These are phyloP conservation scores for Knoxdaviesia capensis DNA, from an alignment of 2,329 filamentous ascomycete genomes.

Conservation along the genomic window DNA sequence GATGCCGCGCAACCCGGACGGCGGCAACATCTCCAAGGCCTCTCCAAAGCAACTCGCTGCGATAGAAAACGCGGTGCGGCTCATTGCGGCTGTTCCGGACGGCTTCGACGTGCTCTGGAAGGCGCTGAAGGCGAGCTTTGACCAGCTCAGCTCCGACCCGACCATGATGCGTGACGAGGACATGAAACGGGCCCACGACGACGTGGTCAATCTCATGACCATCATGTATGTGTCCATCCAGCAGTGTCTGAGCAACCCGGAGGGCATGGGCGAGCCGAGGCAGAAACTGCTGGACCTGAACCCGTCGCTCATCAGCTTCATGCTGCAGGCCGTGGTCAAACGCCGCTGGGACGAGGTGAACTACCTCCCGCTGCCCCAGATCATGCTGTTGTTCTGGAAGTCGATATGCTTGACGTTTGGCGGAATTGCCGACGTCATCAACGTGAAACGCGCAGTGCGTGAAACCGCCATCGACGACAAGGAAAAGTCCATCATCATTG, in stretches of 20 bases:
- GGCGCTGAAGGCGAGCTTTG: conserved; percentile 26
- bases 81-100: conserved; percentile 16
- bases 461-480: conserved; percentile 38
- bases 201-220: conserved; percentile 41
- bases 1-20: conserved; percentile 15
- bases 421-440: conserved; percentile 50
- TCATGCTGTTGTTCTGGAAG: conserved; percentile 83
- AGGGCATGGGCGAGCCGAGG: conserved; percentile 24
- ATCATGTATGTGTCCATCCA: conserved; percentile 42
- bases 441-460: conserved; percentile 51
- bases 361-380: conserved; percentile 40
- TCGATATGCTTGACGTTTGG: conserved; percentile 72
- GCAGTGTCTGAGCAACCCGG: conserved; percentile 28
- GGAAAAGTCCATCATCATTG: conserved; percentile 64
- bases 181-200: conserved; percentile 31
- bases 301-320: conserved; percentile 49
- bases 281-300: conserved; percentile 35
- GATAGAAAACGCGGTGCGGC: conserved; percentile 32
- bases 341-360: conserved; percentile 55
- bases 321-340: conserved; percentile 49
- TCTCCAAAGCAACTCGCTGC: conserved; percentile 35
- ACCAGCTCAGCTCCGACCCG: conserved; percentile 8
- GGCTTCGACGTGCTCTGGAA: conserved; percentile 31
- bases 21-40: conserved; percentile 26
- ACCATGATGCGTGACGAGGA: conserved; percentile 1